Evolutionary conservation across 2,329 filamentous ascomycete genomes (phyloP).

Genomic region (Monilinia fructicola): DNA sequence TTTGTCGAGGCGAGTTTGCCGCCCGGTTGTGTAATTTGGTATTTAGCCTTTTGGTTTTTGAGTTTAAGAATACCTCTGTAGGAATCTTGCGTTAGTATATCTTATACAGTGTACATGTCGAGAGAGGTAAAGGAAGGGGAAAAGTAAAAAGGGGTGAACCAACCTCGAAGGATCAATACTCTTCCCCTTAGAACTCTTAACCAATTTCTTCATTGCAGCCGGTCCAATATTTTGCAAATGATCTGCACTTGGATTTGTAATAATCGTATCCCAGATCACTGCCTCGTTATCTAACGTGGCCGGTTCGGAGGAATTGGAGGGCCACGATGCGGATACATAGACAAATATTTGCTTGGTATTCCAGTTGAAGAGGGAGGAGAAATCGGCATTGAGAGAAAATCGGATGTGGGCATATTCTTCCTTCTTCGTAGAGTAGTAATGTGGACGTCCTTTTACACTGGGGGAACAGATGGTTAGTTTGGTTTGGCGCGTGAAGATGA

Average conservation of each 20-base stretch:
- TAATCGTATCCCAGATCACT: slow-evolving; percentile 95
- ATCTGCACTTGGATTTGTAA: slow-evolving; percentile 69
- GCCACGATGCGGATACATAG: slow-evolving; percentile 84
- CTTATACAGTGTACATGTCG: too few relatives aligned
- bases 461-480: neutral
- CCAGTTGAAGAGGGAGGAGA: slow-evolving; percentile 94
- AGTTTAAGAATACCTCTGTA: slow-evolving; percentile 70
- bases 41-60: slow-evolving; percentile 87
- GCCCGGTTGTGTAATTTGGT: slow-evolving; percentile 89
- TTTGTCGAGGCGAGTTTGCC: slow-evolving; percentile 72
- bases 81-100: slow-evolving; percentile 20
- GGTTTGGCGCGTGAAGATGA: neutral
- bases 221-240: slow-evolving; percentile 61
- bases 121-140: neutral
- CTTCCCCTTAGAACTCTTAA: slow-evolving; percentile 59
- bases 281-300: slow-evolving; percentile 58
- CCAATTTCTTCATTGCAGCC: slow-evolving; percentile 60
- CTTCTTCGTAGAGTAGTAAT: slow-evolving; percentile 90
- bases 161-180: slow-evolving; percentile 49
- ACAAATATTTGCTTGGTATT: slow-evolving; percentile 99
- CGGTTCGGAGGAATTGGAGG: slow-evolving; percentile 38
- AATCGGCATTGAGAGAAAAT: slow-evolving; percentile 90
- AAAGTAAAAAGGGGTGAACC: slow-evolving; percentile 9
- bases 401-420: slow-evolving; percentile 95
- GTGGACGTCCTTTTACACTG: slow-evolving; percentile 85